A percentile compares a stretch with the other conserved stretches of the same genome.
Evolutionary conservation across 768 basidiomycete genomes (phyloP).

Genomic region (Xerocomellus chrysenteron): DNA sequence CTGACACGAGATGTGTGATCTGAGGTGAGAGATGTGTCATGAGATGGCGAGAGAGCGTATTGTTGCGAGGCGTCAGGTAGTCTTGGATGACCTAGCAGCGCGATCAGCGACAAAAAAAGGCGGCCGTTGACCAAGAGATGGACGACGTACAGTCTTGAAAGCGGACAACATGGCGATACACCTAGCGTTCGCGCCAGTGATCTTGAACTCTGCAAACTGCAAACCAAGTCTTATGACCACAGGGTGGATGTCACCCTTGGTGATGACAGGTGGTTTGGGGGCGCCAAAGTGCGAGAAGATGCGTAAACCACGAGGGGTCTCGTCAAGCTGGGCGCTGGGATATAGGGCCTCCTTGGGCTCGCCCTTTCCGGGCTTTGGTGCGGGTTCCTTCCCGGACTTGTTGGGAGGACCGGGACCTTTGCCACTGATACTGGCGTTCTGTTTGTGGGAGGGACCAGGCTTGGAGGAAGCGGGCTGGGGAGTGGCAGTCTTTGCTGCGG

Average conservation of each 20-base stretch:
- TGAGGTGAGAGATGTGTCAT: constrained; percentile 92
- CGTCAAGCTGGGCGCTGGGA: constrained; percentile 34
- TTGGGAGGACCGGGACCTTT: constrained; percentile 22
- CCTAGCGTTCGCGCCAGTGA: constrained; percentile 92
- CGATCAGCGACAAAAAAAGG: constrained; percentile 2
- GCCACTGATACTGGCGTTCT: constrained; percentile 18
- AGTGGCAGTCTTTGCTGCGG: constrained; percentile 27
- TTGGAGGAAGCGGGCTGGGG: constrained; percentile 21
- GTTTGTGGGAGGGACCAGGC: constrained; percentile 31
- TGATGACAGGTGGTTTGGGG: constrained; percentile 51
- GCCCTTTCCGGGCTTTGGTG: constrained; percentile 21
- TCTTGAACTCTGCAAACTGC: constrained; percentile 88
- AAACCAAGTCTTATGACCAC: constrained; percentile 82
- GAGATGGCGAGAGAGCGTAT: constrained; percentile 85
- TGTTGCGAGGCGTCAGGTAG: constrained; percentile 84
- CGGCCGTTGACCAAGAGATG: neutral
- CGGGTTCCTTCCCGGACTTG: constrained; percentile 25
- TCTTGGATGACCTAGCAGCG: constrained; percentile 77
- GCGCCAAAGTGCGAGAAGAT: constrained; percentile 88
- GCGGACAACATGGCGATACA: constrained; percentile 90
- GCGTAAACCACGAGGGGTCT: constrained; percentile 57
- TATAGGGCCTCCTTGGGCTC: constrained; percentile 28
- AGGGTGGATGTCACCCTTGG: constrained; percentile 90
- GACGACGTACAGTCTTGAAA: constrained; percentile 77
- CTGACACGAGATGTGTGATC: constrained; percentile 85